Conservation (phyloP, 129 eudicot species). For the Helianthus tuberosus region DNA sequence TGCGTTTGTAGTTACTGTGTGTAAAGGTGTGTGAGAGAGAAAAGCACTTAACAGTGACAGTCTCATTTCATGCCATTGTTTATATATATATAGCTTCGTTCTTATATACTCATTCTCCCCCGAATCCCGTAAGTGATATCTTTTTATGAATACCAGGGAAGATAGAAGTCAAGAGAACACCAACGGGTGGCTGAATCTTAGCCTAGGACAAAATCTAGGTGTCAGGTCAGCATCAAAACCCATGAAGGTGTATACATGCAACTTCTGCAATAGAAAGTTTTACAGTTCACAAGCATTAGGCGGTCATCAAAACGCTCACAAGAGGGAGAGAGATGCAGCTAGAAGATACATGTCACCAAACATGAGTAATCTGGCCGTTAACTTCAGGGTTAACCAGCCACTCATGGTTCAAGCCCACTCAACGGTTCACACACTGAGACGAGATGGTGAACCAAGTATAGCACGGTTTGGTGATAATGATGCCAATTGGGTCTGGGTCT, state of each 20-base stretch:
- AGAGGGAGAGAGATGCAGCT: slow-evolving; percentile 74
- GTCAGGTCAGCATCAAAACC: slow-evolving; percentile 47
- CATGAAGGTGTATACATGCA: slow-evolving; percentile 59
- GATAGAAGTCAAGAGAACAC: slow-evolving; percentile 26
- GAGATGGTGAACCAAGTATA: slow-evolving; percentile 28
- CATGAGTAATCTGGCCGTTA: neutral
- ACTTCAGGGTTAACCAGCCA: slow-evolving; percentile 49
- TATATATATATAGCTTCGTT: slow-evolving; percentile 21
- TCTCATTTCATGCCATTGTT: slow-evolving; percentile 27
- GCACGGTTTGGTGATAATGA: slow-evolving; percentile 40
- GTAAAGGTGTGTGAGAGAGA: slow-evolving; percentile 16
- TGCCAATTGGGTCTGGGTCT: slow-evolving; percentile 31
- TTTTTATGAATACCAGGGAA: slow-evolving; percentile 36
- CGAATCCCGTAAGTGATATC: slow-evolving; percentile 20
- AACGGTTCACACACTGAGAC: slow-evolving; percentile 46
- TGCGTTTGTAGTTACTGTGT: slow-evolving; percentile 23
- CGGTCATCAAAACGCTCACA: slow-evolving; percentile 88
- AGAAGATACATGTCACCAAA: slow-evolving; percentile 57
- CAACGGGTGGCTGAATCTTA: slow-evolving; percentile 67
- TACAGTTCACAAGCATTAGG: slow-evolving; percentile 87
- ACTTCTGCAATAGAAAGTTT: slow-evolving; percentile 72
- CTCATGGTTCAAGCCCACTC: slow-evolving; percentile 75
- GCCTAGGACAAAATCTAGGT: slow-evolving; percentile 49
- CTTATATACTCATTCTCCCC: slow-evolving; percentile 24
- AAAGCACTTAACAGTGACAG: slow-evolving; percentile 2